These are phyloP conservation scores for Pleomassaria siparia DNA, from an alignment of 2,329 filamentous ascomycete species.

Conservation along the genomic window DNA sequence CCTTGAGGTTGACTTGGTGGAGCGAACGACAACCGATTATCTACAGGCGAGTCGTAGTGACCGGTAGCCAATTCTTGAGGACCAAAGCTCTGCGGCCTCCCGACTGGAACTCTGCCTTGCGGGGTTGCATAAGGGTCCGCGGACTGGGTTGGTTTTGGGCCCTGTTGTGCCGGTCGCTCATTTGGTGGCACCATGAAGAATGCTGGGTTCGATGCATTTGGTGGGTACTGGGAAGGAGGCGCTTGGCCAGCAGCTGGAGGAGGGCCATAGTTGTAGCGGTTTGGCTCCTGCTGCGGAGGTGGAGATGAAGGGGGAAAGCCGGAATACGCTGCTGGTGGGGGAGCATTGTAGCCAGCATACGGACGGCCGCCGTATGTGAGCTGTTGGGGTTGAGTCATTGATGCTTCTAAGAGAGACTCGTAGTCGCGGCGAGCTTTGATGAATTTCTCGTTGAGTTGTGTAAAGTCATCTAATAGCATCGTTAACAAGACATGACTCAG, in stretches of 20 bases:
- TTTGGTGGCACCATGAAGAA: slow-evolving; percentile 43
- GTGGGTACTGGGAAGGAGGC: slow-evolving; percentile 43
- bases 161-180: slow-evolving; percentile 33
- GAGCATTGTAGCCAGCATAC: slow-evolving; percentile 38
- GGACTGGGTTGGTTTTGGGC: slow-evolving; percentile 30
- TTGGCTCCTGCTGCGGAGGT: slow-evolving; percentile 36
- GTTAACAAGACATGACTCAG: slow-evolving; percentile 11
- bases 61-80: slow-evolving; percentile 52
- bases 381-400: slow-evolving; percentile 91
- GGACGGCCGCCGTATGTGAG: slow-evolving; percentile 72
- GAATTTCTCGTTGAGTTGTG: slow-evolving; percentile 97
- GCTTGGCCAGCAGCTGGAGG: slow-evolving; percentile 36
- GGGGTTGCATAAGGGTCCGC: slow-evolving; percentile 44
- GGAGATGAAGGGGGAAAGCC: slow-evolving; percentile 37
- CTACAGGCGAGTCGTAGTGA: slow-evolving; percentile 50
- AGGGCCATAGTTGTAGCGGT: slow-evolving; percentile 30
- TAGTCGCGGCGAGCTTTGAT: slow-evolving; percentile 98
- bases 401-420: slow-evolving; percentile 90
- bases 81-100: slow-evolving; percentile 40
- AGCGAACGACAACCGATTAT: slow-evolving; percentile 46
- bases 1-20: slow-evolving; percentile 24
- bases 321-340: slow-evolving; percentile 29
- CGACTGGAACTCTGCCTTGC: slow-evolving; percentile 36
- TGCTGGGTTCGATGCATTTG: slow-evolving; percentile 36
- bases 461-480: slow-evolving; percentile 80